Conservation (phyloP, 2,329 filamentous ascomycete genomes). For the Pseudopyricularia cyperi region DNA sequence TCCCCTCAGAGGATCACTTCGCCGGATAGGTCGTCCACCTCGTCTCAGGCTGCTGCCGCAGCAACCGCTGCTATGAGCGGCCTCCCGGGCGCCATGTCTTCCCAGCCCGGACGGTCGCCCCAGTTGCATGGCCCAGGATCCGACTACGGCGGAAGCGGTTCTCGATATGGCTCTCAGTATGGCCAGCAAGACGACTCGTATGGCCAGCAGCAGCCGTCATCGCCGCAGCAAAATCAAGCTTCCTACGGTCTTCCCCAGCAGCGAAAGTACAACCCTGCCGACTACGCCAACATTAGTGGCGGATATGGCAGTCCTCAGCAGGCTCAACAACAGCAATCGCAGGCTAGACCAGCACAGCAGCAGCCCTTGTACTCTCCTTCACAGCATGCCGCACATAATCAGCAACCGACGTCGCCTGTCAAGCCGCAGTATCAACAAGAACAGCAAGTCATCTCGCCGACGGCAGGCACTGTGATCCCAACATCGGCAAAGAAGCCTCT, state of each 20-base stretch:
- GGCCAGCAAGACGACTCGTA: slow-evolving; percentile 18
- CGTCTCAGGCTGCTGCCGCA: slow-evolving; percentile 33
- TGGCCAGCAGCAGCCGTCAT: slow-evolving; percentile 13
- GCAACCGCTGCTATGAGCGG: slow-evolving; percentile 44
- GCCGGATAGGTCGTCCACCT: slow-evolving; percentile 37
- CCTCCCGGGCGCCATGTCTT: slow-evolving; percentile 36
- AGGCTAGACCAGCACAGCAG: slow-evolving; percentile 11
- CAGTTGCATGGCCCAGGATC: slow-evolving; percentile 5
- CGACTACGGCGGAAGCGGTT: slow-evolving; percentile 12
- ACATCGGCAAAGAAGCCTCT: slow-evolving; percentile 41
- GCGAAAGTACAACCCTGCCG: slow-evolving; percentile 63
- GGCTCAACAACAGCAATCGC: slow-evolving; percentile 20
- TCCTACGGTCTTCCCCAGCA: slow-evolving; percentile 28
- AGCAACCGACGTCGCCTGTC: slow-evolving; percentile 9
- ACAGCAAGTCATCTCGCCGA: slow-evolving; percentile 19
- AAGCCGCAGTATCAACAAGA: slow-evolving; percentile 17
- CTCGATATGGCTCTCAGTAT: not conserved
- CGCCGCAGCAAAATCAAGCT: slow-evolving; percentile 13
- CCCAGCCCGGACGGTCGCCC: slow-evolving; percentile 13
- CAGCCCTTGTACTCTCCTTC: slow-evolving; percentile 17
- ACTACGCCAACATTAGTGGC: slow-evolving; percentile 51
- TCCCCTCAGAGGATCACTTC: slow-evolving; percentile 31
- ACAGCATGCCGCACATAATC: slow-evolving; percentile 2
- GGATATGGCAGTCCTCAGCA: slow-evolving; percentile 31
- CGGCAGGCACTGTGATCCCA: slow-evolving; percentile 17